Evolutionary conservation across 2,329 filamentous ascomycete species (phyloP), one percentile per base, ranked within the genome.

Genomic region (Clarireedia homoeocarpa): DNA sequence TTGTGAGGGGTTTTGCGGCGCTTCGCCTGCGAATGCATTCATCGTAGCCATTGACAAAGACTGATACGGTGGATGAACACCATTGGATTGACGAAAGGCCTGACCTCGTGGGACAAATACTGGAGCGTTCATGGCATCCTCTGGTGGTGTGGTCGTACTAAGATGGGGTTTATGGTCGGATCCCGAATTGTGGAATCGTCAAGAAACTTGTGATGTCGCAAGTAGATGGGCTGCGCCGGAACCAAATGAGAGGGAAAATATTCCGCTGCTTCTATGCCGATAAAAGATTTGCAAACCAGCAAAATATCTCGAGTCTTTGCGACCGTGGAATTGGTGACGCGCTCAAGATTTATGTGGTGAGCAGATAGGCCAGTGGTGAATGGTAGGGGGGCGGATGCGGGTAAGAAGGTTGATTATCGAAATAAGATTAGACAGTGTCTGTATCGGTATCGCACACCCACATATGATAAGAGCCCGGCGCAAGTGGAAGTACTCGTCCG

Each of bases 71-170:
- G 62, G 60, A 48, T 68, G 63, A 17, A 58, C 39, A 46, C 60
- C 63, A 65, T 67, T 68, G 42, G 65, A 58, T 45, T 62, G 57
- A 59, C 65, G 66, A 60, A 64, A 69, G 56, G 63, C 51, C 63
- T 62, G 65, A 40, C 63, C 65, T 59, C 65, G 61, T 59, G 66
- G 67, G 55, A 64, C 60, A 59, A 67, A 70, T 51, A 58, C 58
- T 48, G 64, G 62, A 63, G 66, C 61, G 57, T 66, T 68, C 67
- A 69, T 70, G 59, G 67, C 67, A 69, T 69, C 60, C 64, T 69
- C 66, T 60, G 63, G 62, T 62, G 58, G 48, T 44, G 58, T 49
- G 56, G 36, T 58, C 57, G 63, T 58, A 62, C 58, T 46, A 10
- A 27, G 58, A 62, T 55, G 34, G 40, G 56, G 56, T 49, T 62